Evolutionary conservation across 495 filamentous ascomycete genomes (phyloP), one percentile per base, ranked within the genome.

Genomic region (Parathielavia hyrcaniae): DNA sequence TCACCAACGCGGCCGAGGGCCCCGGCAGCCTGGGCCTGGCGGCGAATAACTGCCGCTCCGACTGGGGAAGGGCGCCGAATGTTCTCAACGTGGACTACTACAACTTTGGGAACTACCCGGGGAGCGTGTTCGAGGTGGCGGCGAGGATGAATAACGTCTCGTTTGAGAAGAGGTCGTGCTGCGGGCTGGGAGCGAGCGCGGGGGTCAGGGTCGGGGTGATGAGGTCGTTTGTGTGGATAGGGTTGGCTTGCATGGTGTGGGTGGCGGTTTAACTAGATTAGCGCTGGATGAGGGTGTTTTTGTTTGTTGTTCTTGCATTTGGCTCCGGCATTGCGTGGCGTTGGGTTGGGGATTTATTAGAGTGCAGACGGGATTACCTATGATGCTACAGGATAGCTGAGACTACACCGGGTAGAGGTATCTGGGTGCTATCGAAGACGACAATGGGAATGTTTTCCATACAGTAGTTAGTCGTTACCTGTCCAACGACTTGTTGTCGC

Each of bases 51-150:
- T 97, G 92, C 69, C 80, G 78, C 75, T 75, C 57, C 0, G 72
- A 73, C 22, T 95, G 88, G 87, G 76, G 76, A 20, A 81, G 86
- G 38, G 78, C 87, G 1, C 92, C 92, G 0, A 96, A 88, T 67
- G 87, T 95, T 64, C 77, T 97, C 9, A 81, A 96, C 26, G 89
- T 96, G 5, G 92, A 97, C 68, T 95, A 88, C 68, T 95, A 92
- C 72, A 87, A 95, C 64, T 71, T 71, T 51, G 90, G 88, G 50
- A 75, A 73, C 13, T 81, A 73, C 52, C 59, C 73, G 1, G 92
- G 92, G n/a, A 86, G 87, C 5, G 92, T 96, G 43, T 96, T 97
- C 66, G 83, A 92, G 65, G 90, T 93, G 40, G 92, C 91, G 4
- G 92, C 92, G 11, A 68, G 77, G 60, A 83, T 85, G 66, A 97